A percentile compares a stretch with the other conserved stretches of the same genome.
Conservation (phyloP, 2,329 filamentous ascomycete species). For the Trichoderma pleuroti region DNA sequence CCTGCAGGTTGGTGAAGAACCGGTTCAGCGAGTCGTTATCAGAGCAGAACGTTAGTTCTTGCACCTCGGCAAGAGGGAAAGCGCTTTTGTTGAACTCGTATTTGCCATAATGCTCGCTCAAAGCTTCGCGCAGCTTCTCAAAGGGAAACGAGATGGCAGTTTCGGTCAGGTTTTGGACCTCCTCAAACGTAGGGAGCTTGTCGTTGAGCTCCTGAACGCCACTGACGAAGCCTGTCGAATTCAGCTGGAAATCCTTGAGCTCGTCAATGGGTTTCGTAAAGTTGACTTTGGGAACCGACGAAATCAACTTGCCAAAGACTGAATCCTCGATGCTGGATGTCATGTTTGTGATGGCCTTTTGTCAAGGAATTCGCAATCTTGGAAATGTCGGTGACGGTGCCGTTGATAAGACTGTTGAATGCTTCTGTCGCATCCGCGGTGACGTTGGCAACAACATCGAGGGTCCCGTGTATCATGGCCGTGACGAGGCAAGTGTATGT, state of each 20-base stretch:
- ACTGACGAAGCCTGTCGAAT: constrained; percentile 62
- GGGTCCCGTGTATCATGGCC: constrained; percentile 72
- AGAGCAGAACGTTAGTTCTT: constrained; percentile 82
- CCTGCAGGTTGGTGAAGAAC: constrained; percentile 74
- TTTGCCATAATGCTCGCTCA: constrained; percentile 66
- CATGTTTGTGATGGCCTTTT: constrained; percentile 50
- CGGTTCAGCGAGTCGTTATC: constrained; percentile 75
- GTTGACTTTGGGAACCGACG: constrained; percentile 53
- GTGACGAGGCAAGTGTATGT: constrained; percentile 90
- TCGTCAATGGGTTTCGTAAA: constrained; percentile 61
- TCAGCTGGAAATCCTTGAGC: constrained; percentile 66
- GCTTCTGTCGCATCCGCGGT: constrained; percentile 51
- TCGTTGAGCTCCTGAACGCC: constrained; percentile 70
- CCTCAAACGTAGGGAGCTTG: constrained; percentile 75
- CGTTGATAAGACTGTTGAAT: constrained; percentile 49
- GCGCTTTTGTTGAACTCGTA: constrained; percentile 75
- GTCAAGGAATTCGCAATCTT: constrained; percentile 49
- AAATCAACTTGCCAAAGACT: constrained; percentile 49
- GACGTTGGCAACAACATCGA: constrained; percentile 61
- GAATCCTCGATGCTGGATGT: constrained; percentile 39
- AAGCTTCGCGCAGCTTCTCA: constrained; percentile 67
- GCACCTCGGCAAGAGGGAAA: constrained; percentile 81
- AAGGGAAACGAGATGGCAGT: constrained; percentile 75
- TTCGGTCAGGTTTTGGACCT: constrained; percentile 80
- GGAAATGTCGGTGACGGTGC: constrained; percentile 59